Percentiles rank a stretch among this genome's conserved stretches.
phyloP scores from a whole-genome alignment of 2,329 filamentous ascomycete species.

The Hypomyces rosellus region DNA sequence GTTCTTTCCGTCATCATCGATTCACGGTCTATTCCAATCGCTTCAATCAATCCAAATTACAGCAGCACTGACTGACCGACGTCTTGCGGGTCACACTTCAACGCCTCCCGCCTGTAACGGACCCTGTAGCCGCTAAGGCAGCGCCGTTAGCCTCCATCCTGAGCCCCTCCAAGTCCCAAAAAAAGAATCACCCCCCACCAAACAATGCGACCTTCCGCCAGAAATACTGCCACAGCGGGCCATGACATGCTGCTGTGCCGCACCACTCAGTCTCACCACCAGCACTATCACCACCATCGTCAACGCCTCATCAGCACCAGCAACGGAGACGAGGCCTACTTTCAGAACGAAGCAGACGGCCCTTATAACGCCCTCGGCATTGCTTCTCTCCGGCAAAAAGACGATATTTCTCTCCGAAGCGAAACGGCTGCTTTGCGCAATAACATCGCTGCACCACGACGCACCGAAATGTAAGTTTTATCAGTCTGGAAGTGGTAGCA shows the following conservation, averaged over 20 bases:
- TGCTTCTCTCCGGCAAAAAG: constrained; percentile 10
- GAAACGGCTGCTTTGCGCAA: neutral
- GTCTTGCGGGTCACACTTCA: too few species aligned
- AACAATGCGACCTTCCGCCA: constrained; percentile 5
- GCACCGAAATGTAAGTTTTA: too few species aligned
- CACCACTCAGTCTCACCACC: constrained; percentile 1
- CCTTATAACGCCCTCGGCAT: constrained; percentile 23
- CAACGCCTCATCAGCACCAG: neutral
- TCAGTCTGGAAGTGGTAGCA: too few species aligned
- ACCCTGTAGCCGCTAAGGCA: neutral
- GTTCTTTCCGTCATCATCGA: too few species aligned
- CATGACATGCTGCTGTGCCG: constrained; percentile 4
- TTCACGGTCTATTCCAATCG: too few species aligned
- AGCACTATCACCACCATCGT: neutral
- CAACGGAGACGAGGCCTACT: neutral
- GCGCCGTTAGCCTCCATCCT: neutral
- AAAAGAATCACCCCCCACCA: neutral
- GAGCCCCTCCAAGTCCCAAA: neutral
- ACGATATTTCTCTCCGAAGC: constrained; percentile 20
- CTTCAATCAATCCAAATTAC: too few species aligned
- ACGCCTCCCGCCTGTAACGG: neutral
- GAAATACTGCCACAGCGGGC: constrained; percentile 9
- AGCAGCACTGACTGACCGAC: too few species aligned
- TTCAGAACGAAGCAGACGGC: constrained; percentile 17
- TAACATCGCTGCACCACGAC: too few species aligned